Conservation (phyloP, 2,329 filamentous ascomycete genomes). For the Verticillium zaregamsianum region DNA sequence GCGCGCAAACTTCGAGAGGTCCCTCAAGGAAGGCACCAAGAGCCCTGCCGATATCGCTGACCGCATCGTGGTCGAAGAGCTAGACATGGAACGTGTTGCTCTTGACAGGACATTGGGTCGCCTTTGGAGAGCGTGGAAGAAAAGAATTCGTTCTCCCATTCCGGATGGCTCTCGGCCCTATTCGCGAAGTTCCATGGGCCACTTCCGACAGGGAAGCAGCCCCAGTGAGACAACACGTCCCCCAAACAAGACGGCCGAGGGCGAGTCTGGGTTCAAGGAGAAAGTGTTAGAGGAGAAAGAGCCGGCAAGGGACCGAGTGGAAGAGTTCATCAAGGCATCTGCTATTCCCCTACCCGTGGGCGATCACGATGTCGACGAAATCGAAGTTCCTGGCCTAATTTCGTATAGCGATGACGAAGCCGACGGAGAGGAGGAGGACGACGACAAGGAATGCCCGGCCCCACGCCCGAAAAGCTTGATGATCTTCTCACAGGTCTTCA, state of each 20-base stretch:
- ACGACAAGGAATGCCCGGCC: constrained; percentile 23
- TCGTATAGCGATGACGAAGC: constrained; percentile 59
- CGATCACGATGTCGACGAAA: constrained; percentile 70
- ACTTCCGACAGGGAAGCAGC: constrained; percentile 33
- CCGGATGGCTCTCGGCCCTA: constrained; percentile 44
- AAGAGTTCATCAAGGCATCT: constrained; percentile 45
- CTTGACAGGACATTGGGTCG: constrained; percentile 84
- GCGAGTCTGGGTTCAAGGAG: constrained; percentile 8
- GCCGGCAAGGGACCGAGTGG: constrained; percentile 15
- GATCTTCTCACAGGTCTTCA: constrained; percentile 19
- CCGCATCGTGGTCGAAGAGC: constrained; percentile 78
- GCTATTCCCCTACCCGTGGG: constrained; percentile 65
- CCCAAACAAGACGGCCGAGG: constrained; percentile 18
- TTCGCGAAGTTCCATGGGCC: constrained; percentile 40
- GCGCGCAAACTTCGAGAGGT: constrained; percentile 53
- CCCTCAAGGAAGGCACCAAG: constrained; percentile 47
- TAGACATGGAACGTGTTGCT: constrained; percentile 89
- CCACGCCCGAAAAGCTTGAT: constrained; percentile 45
- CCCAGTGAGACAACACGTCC: constrained; percentile 29
- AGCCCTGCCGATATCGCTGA: constrained; percentile 49
- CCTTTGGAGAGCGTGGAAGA: constrained; percentile 94
- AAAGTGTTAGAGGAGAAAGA: constrained; percentile 5
- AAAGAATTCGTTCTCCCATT: constrained; percentile 62
- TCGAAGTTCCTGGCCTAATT: constrained; percentile 70
- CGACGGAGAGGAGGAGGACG: constrained; percentile 34